Evolutionary conservation across 768 basidiomycete genomes (phyloP).

Genomic region (Psilocybe cubensis): DNA sequence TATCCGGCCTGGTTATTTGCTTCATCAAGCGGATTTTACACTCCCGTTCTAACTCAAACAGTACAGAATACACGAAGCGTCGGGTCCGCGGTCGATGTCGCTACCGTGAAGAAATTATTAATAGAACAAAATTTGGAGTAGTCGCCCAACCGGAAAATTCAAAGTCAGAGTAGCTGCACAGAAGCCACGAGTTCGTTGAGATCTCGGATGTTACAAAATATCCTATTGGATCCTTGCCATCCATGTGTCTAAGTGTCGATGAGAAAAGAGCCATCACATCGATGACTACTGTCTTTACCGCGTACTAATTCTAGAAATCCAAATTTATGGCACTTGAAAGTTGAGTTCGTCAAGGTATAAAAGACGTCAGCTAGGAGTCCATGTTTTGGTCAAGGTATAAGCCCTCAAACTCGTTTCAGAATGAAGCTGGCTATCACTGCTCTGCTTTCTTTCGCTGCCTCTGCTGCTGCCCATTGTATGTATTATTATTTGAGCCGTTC

Average conservation of each 20-base stretch:
- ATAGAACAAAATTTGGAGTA: neutral
- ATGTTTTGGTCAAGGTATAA: too few species aligned
- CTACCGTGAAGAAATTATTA: too few species aligned
- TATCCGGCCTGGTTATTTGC: too few species aligned
- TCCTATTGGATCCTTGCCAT: neutral
- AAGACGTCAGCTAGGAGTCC: neutral
- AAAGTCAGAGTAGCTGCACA: neutral
- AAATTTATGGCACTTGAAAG: neutral
- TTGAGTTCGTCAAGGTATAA: neutral
- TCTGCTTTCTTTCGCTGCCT: conserved; percentile 24
- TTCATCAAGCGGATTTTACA: too few species aligned
- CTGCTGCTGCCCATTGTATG: conserved; percentile 29
- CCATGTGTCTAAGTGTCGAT: neutral
- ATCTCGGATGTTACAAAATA: neutral
- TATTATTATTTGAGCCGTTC: neutral
- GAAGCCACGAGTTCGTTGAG: neutral
- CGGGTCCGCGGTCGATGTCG: too few species aligned
- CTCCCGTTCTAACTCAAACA: too few species aligned
- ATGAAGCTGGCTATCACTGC: conserved; percentile 16
- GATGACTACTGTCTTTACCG: neutral
- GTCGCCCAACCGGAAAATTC: neutral
- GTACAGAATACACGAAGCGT: too few species aligned
- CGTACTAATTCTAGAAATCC: neutral
- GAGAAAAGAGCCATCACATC: neutral
- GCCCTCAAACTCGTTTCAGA: conserved; percentile 20